Percentiles rank a stretch among this genome's conserved stretches.
Evolutionary conservation across 768 basidiomycete species (phyloP).

Genomic region (Russula sp.): DNA sequence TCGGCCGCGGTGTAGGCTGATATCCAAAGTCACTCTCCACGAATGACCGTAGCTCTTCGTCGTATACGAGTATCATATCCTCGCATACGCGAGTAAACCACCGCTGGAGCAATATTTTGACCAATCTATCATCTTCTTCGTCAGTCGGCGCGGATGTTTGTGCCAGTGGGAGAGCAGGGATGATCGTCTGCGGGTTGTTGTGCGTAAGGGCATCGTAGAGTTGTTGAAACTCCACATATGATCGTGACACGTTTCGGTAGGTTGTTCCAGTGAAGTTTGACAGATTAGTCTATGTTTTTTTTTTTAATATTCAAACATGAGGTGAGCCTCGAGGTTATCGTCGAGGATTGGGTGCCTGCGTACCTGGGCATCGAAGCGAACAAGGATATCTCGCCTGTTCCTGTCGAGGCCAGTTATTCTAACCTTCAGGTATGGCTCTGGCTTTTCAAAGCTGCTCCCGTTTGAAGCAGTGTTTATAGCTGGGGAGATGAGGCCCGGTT

Average conservation of each 20-base stretch:
- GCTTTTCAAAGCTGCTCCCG: slow-evolving; percentile 69
- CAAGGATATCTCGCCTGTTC: slow-evolving; percentile 90
- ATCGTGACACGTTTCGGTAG: slow-evolving; percentile 92
- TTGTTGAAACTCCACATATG: slow-evolving; percentile 91
- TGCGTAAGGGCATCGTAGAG: slow-evolving; percentile 88
- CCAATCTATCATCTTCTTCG: slow-evolving; percentile 96
- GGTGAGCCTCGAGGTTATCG: slow-evolving; percentile 4
- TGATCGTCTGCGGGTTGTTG: slow-evolving; percentile 93
- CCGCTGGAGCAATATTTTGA: slow-evolving; percentile 90
- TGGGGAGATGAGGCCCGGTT: slow-evolving; percentile 79
- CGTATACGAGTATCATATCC: slow-evolving; percentile 80
- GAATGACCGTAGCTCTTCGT: slow-evolving; percentile 93
- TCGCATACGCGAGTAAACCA: slow-evolving; percentile 94
- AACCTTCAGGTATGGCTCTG: slow-evolving; percentile 82
- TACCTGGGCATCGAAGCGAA: slow-evolving; percentile 95
- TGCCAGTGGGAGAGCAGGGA: slow-evolving; percentile 92
- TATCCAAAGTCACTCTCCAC: slow-evolving; percentile 98
- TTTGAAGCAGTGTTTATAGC: slow-evolving; percentile 60
- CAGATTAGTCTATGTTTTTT: slow-evolving; percentile 72
- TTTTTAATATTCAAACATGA: not conserved
- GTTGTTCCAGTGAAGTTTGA: slow-evolving; percentile 85
- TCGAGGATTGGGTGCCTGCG: slow-evolving; percentile 30
- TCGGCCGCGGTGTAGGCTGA: slow-evolving; percentile 74
- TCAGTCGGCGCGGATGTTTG: slow-evolving; percentile 96
- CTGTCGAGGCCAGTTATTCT: slow-evolving; percentile 89